Percentiles rank a stretch among this genome's conserved stretches.
Conservation (phyloP, 2,329 filamentous ascomycete species). For the Diaporthe sp. region DNA sequence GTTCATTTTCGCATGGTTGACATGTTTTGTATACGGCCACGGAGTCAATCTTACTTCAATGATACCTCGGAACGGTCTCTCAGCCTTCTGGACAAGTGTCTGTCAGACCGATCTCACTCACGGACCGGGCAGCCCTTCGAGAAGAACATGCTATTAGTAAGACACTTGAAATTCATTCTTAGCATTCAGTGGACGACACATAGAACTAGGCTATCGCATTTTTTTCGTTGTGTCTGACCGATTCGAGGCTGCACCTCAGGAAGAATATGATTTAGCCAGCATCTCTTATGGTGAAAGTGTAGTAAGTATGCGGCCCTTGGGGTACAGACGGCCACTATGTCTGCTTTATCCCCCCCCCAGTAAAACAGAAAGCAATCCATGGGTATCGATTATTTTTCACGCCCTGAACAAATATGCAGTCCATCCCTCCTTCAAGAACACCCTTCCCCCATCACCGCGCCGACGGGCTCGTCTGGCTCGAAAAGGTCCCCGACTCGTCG, state of each 20-base stretch:
- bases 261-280: neutral
- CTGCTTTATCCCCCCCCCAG: neutral
- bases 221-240: neutral
- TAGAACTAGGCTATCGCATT: neutral
- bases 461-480: conserved; percentile 32
- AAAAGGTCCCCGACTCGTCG: conserved; percentile 30
- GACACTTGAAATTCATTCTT: neutral
- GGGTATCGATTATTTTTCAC: conserved; percentile 32
- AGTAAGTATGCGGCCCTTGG: neutral
- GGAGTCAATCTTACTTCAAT: conserved; percentile 22
- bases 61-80: neutral
- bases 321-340: neutral
- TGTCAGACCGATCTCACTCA: neutral
- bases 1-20: neutral
- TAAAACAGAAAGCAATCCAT: conserved; percentile 18
- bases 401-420: neutral
- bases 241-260: neutral
- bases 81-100: neutral
- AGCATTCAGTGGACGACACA: neutral
- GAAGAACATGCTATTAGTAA: neutral
- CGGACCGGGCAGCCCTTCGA: neutral
- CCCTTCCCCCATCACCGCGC: neutral
- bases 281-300: neutral
- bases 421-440: neutral
- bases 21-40: conserved; percentile 30